Evolutionary conservation across 73 alveolate genomes (phyloP), one percentile per base, ranked within the genome.

Genomic region (Paramecium biaurelia): DNA sequence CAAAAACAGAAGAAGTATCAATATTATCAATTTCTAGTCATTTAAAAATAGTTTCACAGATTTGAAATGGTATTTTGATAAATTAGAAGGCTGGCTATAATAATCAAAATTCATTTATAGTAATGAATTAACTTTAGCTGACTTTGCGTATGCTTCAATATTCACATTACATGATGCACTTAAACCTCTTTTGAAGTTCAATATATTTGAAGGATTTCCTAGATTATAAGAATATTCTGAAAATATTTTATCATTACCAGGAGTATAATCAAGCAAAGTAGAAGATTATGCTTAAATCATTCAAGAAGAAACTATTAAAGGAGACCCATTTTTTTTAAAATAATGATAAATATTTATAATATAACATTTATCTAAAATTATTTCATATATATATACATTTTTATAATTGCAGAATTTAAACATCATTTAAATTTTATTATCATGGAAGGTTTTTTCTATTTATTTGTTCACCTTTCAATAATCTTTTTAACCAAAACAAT

Each of bases 121-220:
- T 8, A 47, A 79, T 45, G 90, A 79, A n/a, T 24, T 47, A 20
- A 79, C 76, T 43, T 79, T 79, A n/a, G 90, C 90, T 24, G 90
- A 79, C 47, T 79, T 79, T 47, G 45, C 90, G 14, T 79, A 30
- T 47, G 70, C 90, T 43, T 76, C 90, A 9, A 79, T 79, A 23
- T 79, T 79, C 49, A 45, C 72, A 45, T 79, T 47, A 12, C 32
- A 43, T n/a, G 14, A 42, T 18, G 90, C 72, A 23, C 15, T 79
- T 18, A 41, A 45, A 2, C 90, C 90, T 4, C 56, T 79, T n/a
- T 45, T 79, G 57, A 79, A 79, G 26, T 11, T 30, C 32, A 21
- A 79, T 37, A 15, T 28, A 4, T 72, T 3, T 4, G 86, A 32
- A 20, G 58, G 58, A 38, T 72, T 72, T 18, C 86, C 86, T 2